Base-by-base conservation (phyloP, 257 asterid species). In the Gentiana macrophylla region DNA sequence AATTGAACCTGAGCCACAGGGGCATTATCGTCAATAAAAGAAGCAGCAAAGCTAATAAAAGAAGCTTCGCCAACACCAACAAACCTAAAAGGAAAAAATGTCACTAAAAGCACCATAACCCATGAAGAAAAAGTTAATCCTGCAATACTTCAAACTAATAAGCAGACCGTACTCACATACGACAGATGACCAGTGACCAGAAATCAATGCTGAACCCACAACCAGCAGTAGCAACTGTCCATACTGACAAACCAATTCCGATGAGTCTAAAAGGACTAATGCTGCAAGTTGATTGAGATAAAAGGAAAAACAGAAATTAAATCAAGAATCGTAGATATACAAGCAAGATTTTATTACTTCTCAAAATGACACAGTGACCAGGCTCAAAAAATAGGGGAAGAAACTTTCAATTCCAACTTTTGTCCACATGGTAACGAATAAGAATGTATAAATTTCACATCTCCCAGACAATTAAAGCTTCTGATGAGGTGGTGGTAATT, bases 11-110 rank as follows among this genome's bases (percentile, higher is more conserved):
- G 94, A 60, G 86, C 61, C 52, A 60, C 76, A 41, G 97, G 98
- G 75, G 98, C 97, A 75, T 83, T 92, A 76, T 92, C 98, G 57
- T 92, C 98, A 51, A 92, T 88, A 80, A 88, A 92, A 44, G 97
- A 97, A 79, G 98, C 93, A 10, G 97, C 97, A 65, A 92, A 95
- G 78, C 95, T 88, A 62, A 85, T 82, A 62, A 92, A 91, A 53
- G 97, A 92, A 71, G 98, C 98, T 86, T 92, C 98, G 8, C 98
- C 97, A 62, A 92, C 96, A 67, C 98, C 98, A 58, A 92, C 98
- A 51, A 92, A 79, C 98, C 97, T 91, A 73, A 33, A 8, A 38
- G 57, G 33, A 63, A 45, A 67, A 61, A 68, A 53, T 52, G 33
- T 9, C 35, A 24, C 63, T 63, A 24, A 50, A 55, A 37, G 8